These are phyloP conservation scores for Flaveria ramosissima DNA, from an alignment of 129 eudicot genomes.

Conservation along the genomic window DNA sequence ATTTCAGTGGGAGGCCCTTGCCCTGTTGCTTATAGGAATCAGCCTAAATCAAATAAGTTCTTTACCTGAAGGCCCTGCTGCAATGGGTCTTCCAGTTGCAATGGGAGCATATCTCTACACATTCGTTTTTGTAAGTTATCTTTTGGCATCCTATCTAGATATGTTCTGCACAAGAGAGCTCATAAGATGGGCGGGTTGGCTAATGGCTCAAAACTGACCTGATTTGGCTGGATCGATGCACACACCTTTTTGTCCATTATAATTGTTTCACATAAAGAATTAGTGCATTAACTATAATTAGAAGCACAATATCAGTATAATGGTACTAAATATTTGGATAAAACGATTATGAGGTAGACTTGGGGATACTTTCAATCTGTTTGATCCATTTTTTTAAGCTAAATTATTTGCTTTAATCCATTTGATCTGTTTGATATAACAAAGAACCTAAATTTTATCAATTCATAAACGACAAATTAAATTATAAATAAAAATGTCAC, in stretches of 20 bases:
- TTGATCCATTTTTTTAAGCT: too few relatives aligned
- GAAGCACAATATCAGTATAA: not conserved
- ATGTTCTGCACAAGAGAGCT: not conserved
- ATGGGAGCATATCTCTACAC: conserved; percentile 88
- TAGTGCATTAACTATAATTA: not conserved
- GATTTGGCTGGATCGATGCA: not conserved
- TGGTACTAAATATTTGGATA: not conserved
- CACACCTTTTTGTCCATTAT: not conserved
- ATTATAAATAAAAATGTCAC: not conserved
- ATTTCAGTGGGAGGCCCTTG: conserved; percentile 98
- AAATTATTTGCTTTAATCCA: too few relatives aligned
- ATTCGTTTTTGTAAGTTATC: conserved; percentile 77
- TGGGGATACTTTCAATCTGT: too few relatives aligned
- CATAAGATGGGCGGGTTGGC: not conserved
- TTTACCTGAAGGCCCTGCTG: conserved; percentile 72
- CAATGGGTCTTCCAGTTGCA: conserved; percentile 91
- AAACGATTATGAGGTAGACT: not conserved
- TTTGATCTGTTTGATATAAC: too few relatives aligned
- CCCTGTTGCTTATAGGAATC: conserved; percentile 91
- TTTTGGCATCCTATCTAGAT: conserved; percentile 9
- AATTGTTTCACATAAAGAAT: not conserved
- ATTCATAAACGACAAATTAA: not conserved
- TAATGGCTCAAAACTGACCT: not conserved
- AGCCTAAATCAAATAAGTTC: conserved; percentile 93
- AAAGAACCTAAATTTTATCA: not conserved